Conservation (phyloP, 495 filamentous ascomycete genomes). For the Xylaria bambusicola region DNA sequence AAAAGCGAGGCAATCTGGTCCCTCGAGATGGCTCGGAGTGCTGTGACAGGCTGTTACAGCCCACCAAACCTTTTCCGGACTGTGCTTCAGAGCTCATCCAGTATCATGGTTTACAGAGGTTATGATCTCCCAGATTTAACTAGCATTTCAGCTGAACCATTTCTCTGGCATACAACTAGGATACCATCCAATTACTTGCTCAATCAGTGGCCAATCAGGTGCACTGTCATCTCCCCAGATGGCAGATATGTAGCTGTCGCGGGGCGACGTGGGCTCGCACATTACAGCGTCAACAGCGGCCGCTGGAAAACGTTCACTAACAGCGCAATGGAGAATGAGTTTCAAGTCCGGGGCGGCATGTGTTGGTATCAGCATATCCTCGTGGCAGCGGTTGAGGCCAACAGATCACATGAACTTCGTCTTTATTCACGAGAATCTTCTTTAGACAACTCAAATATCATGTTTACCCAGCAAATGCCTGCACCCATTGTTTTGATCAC, state of each 20-base stretch:
- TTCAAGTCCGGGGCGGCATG: slow-evolving; percentile 92
- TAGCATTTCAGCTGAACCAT: slow-evolving; percentile 88
- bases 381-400: slow-evolving; percentile 88
- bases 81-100: slow-evolving; percentile 82
- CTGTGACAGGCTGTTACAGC: slow-evolving; percentile 85
- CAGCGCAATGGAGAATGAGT: slow-evolving; percentile 78
- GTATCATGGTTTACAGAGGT: slow-evolving; percentile 87
- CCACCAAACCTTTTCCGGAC: slow-evolving; percentile 86
- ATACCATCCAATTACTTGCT: slow-evolving; percentile 82
- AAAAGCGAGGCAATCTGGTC: slow-evolving; percentile 80
- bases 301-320: slow-evolving; percentile 95
- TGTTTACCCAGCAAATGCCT: slow-evolving; percentile 75
- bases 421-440: slow-evolving; percentile 85
- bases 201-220: slow-evolving; percentile 89
- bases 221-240: slow-evolving; percentile 82
- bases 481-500: slow-evolving; percentile 85
- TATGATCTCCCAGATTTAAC: slow-evolving; percentile 88
- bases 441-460: slow-evolving; percentile 69
- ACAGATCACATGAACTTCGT: slow-evolving; percentile 82
- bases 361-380: slow-evolving; percentile 98
- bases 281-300: slow-evolving; percentile 93
- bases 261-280: slow-evolving; percentile 86
- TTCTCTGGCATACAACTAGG: slow-evolving; percentile 88
- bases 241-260: slow-evolving; percentile 94
- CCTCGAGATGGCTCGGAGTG: slow-evolving; percentile 88